Evolutionary conservation across 306 rosid species (phyloP).

Genomic region (Casuarina equisetifolia): DNA sequence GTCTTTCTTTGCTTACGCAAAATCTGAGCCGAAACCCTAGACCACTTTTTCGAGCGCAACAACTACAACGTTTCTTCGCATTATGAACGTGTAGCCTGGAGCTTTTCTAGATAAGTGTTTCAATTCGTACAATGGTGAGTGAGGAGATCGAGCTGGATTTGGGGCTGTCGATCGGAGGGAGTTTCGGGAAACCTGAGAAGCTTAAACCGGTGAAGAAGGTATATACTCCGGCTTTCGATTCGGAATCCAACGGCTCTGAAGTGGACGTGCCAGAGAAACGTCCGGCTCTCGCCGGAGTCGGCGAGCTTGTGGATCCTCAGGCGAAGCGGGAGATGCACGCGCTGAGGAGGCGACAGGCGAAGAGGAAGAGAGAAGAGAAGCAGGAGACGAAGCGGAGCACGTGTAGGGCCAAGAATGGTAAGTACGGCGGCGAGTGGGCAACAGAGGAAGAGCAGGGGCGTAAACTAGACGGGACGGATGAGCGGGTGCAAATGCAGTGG

Average conservation of each 20-base stretch:
- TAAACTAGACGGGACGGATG: slow-evolving; percentile 25
- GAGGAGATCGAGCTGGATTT: slow-evolving; percentile 70
- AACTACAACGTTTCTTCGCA: not conserved
- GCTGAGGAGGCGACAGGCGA: slow-evolving; percentile 39
- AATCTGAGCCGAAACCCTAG: slow-evolving; percentile 1
- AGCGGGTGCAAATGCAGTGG: not conserved
- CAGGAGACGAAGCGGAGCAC: slow-evolving; percentile 17
- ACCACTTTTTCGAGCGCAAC: no score
- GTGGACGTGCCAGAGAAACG: not conserved
- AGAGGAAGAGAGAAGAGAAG: slow-evolving; percentile 45
- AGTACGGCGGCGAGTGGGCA: not conserved
- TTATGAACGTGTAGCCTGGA: not conserved
- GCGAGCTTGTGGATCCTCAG: slow-evolving; percentile 15
- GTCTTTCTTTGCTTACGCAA: not conserved
- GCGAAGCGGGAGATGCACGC: slow-evolving; percentile 46
- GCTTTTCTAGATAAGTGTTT: not conserved
- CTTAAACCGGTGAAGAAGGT: not conserved
- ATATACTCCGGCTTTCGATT: slow-evolving; percentile 2
- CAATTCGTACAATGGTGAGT: slow-evolving; percentile 25
- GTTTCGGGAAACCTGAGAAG: slow-evolving; percentile 37
- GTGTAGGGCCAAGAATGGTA: not conserved
- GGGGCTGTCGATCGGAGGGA: slow-evolving; percentile 62
- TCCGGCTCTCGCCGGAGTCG: not conserved
- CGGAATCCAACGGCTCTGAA: not conserved
- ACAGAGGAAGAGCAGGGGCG: not conserved